Evolutionary conservation across 305 asterid species (phyloP), one percentile per base, ranked within the genome.

Genomic region (Fraxinus baroniana): DNA sequence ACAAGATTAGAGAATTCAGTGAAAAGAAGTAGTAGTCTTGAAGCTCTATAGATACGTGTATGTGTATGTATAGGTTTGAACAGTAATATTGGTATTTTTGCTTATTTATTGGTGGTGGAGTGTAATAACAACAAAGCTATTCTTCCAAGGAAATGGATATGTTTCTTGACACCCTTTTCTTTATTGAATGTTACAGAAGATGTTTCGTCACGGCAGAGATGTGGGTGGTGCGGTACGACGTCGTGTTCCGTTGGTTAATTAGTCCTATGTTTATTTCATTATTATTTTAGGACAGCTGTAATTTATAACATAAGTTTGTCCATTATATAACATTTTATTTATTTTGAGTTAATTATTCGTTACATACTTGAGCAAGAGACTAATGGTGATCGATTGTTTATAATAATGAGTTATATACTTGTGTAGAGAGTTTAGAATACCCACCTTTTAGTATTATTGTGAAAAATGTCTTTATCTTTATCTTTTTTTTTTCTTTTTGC

Each of bases 1-100:
- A 80, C 86, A 81, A 81, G 84, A 79, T 70, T 49, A 76, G 86
- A 82, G 41, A 22, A 62, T 62, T 30, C 80, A 39, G 76, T 32
- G 28, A 12, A 10, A 44, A 41, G 49, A 2, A 44, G 17, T 44
- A 80, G 84, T 84, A 28, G 68, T 57, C 84, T 79, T 86, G 75
- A 86, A 78, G 88, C 77, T 81, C 46, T 2, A 28, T 13, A 52
- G 35, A 77, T 52, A 77, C 80, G 33, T 18, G 20, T 46, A 2
- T 8, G 24, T 55, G 28, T 64, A 46, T 33, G 28, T 74, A 82
- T 79, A 32, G 12, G 60, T 76, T 12, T 10, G 60, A 39, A 6
- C 37, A 13, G 18, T 26, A 76, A 44, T 4, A 37, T 26, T 26
- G 66, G 66, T 13, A 39, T 20, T 22, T 68, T 68, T 68, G 18